Evolutionary conservation across 192 early-diverging fungal genomes (phyloP), one percentile per base, ranked within the genome.

Genomic region (Cladochytrium replicatum): DNA sequence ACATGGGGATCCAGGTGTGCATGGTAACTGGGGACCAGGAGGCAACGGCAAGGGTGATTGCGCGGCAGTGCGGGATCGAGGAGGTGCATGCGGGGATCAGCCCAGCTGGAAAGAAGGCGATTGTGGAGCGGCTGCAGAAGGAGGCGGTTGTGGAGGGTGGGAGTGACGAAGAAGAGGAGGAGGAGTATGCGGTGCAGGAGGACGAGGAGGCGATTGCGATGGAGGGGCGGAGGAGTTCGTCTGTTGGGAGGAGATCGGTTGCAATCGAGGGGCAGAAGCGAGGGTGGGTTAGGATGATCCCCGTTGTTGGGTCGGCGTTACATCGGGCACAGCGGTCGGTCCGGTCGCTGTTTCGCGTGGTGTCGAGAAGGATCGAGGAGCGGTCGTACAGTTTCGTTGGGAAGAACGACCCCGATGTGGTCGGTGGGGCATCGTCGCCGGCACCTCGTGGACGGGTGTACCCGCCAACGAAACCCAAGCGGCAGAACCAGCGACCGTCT

Each of bases 11-110:
- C 39, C 67, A 79, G 32, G 82, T 85, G 25, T 76, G 81, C 5
- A 94, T 98, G 88, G 81, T 95, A 2, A 98, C 95, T 0, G 95
- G 92, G 25, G 95, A 96, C 54, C 88, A 93, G 57, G 75, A 74
- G 44, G 45, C 82, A 44, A 91, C 91, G 0, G 92, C 95, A 0
- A 66, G 72, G 32, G 77, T 75, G 0, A 87, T 96, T 57, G 95
- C 93, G 0, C 41, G 64, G 32, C 75, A 88, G 52, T 82, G 86
- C 52, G 90, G 86, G 8, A 93, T 96, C 39, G 61, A 64, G 2
- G 77, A 91, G 22, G 80, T 98, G 9, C 80, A 94, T 56, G 92
- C 94, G 1, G 88, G 88, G 11, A 78, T 94, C 2, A 85, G 88
- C 15, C 94, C 94, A 0, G 75, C 78, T 5, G 94, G 91, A 37